Evolutionary conservation across 2,329 filamentous ascomycete species (phyloP).

Genomic region (Gnomoniopsis smithogilvyi): DNA sequence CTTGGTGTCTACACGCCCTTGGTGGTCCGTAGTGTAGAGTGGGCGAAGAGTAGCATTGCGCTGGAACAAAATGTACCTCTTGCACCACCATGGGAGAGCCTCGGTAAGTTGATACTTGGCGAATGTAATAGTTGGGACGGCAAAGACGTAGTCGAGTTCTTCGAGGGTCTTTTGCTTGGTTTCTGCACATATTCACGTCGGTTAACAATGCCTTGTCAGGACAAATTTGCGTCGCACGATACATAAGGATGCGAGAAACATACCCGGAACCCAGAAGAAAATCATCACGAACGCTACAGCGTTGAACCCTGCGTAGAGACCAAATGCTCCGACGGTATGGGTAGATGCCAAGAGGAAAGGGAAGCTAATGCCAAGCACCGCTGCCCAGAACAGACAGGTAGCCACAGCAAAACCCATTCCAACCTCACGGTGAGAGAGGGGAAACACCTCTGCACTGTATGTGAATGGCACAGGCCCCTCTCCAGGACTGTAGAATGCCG

Average conservation of each 20-base stretch:
- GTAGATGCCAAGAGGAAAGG: conserved; percentile 42
- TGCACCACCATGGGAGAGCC: conserved; percentile 32
- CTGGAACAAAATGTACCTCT: conserved; percentile 27
- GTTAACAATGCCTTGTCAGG: neutral
- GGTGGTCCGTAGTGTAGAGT: conserved; percentile 27
- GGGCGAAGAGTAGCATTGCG: conserved; percentile 34
- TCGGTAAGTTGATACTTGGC: conserved; percentile 31
- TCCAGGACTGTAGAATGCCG: conserved; percentile 46
- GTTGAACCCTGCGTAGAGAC: conserved; percentile 61
- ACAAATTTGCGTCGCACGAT: neutral
- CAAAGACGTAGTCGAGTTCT: conserved; percentile 39
- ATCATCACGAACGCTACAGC: conserved; percentile 60
- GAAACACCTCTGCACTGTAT: conserved; percentile 55
- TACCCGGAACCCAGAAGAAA: conserved; percentile 55
- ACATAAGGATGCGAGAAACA: neutral
- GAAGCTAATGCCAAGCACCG: conserved; percentile 35
- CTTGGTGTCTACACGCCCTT: neutral
- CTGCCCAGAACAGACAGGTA: conserved; percentile 27
- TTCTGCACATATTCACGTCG: neutral
- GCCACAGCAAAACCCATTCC: conserved; percentile 29
- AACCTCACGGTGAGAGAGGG: conserved; percentile 48
- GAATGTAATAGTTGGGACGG: conserved; percentile 30
- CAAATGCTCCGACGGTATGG: conserved; percentile 44
- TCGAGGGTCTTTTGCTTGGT: conserved; percentile 40
- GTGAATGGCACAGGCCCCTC: conserved; percentile 31